Evolutionary conservation across 2,329 filamentous ascomycete genomes (phyloP).

Genomic region (Coniella lustricola): DNA sequence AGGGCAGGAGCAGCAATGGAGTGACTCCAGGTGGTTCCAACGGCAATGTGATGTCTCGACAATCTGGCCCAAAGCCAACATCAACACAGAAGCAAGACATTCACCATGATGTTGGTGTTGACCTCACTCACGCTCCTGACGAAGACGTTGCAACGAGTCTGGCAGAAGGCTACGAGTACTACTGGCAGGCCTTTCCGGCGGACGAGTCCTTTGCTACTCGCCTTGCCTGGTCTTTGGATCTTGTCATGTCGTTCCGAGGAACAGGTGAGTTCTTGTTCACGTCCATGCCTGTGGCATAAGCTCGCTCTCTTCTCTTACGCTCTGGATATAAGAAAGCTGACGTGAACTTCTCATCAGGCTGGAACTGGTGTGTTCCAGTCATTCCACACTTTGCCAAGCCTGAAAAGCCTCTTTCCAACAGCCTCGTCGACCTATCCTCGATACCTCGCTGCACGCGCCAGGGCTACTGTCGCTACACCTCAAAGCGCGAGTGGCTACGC

Average conservation of each 20-base stretch:
- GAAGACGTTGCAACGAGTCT: conserved; percentile 22
- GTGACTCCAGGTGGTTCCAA: neutral
- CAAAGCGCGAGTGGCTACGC: conserved; percentile 37
- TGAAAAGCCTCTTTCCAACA: conserved; percentile 30
- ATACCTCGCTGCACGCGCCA: conserved; percentile 35
- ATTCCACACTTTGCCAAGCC: conserved; percentile 40
- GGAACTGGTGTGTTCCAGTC: conserved; percentile 48
- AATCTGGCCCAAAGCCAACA: neutral
- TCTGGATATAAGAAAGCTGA: neutral
- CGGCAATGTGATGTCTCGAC: neutral
- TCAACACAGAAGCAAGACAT: neutral
- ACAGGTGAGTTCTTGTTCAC: conserved; percentile 35
- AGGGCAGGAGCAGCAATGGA: neutral
- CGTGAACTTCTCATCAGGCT: conserved; percentile 32
- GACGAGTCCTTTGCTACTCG: conserved; percentile 40
- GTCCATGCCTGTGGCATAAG: no score
- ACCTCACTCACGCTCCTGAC: conserved; percentile 15
- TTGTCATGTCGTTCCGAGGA: conserved; percentile 48
- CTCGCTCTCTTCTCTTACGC: no score
- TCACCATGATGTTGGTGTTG: neutral
- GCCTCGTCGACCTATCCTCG: conserved; percentile 33
- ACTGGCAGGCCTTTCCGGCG: conserved; percentile 54
- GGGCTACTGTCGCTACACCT: conserved; percentile 39
- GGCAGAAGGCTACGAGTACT: conserved; percentile 38
- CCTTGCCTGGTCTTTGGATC: conserved; percentile 48